These are phyloP conservation scores for Colletotrichum tanaceti DNA, from an alignment of 2,329 filamentous ascomycete species.

Conservation along the genomic window DNA sequence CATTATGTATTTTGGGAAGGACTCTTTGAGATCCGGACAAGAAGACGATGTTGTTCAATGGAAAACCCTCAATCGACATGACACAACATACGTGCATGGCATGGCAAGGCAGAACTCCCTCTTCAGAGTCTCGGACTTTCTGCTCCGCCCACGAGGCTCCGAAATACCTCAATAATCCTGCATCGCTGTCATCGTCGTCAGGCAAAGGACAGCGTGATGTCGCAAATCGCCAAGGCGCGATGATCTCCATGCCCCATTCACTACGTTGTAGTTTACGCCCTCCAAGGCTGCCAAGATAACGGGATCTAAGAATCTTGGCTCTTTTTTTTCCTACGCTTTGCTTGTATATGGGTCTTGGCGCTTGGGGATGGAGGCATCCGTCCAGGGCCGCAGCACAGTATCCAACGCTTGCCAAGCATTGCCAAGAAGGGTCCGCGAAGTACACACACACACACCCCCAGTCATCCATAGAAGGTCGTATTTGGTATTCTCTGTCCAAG, in stretches of 20 bases:
- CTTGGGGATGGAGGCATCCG: slow-evolving; percentile 5
- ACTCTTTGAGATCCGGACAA: too few species aligned
- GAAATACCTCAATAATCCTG: neutral
- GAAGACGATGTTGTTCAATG: neutral
- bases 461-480: neutral
- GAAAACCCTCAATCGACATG: neutral
- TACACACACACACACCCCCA: neutral
- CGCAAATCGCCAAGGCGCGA: slow-evolving; percentile 12
- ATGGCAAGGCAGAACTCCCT: neutral
- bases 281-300: slow-evolving; percentile 29
- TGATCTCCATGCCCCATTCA: neutral
- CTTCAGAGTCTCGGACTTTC: neutral
- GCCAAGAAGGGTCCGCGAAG: slow-evolving; percentile 33
- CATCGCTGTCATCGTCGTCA: neutral
- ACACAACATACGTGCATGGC: too few species aligned
- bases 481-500: neutral
- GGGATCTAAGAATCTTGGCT: slow-evolving; percentile 33
- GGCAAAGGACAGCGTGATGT: slow-evolving; percentile 8
- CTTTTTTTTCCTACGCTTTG: too few species aligned
- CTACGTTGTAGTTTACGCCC: too few species aligned
- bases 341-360: neutral
- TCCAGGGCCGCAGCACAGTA: slow-evolving; percentile 10
- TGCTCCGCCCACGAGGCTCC: neutral
- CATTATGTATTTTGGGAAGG: too few species aligned
- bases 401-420: slow-evolving; percentile 10